Conservation (phyloP, 208 protist species). For the Phytomonas sp. region DNA sequence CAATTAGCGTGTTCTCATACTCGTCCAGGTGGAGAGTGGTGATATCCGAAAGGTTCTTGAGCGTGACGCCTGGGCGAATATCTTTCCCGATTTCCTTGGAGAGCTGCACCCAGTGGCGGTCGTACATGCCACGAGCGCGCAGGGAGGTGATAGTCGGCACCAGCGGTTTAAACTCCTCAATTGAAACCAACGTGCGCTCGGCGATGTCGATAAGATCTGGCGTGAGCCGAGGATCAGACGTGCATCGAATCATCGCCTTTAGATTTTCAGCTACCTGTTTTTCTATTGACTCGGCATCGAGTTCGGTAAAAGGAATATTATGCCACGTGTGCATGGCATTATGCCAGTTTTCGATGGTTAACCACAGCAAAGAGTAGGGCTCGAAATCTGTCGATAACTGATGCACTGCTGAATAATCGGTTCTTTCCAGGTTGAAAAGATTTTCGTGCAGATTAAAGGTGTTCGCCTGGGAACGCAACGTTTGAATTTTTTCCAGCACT, state of each 20-base stretch:
- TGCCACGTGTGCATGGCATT: slow-evolving; percentile 76
- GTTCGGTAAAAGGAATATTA: slow-evolving; percentile 58
- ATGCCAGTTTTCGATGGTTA: slow-evolving; percentile 88
- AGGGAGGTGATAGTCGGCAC: slow-evolving; percentile 93
- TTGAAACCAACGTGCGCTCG: slow-evolving; percentile 69
- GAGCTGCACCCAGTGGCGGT: slow-evolving; percentile 93
- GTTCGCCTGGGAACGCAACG: slow-evolving; percentile 75
- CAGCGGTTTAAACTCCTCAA: slow-evolving; percentile 94
- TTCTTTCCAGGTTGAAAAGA: slow-evolving; percentile 92
- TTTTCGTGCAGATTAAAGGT: slow-evolving; percentile 92
- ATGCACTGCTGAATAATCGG: slow-evolving; percentile 87
- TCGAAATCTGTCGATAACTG: slow-evolving; percentile 92
- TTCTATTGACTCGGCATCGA: slow-evolving; percentile 91
- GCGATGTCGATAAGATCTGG: slow-evolving; percentile 85
- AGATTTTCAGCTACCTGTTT: slow-evolving; percentile 64
- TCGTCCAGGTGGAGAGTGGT: slow-evolving; percentile 59
- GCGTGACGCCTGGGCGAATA: slow-evolving; percentile 81
- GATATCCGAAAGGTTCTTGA: slow-evolving; percentile 84
- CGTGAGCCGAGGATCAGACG: slow-evolving; percentile 68
- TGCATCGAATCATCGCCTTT: slow-evolving; percentile 82
- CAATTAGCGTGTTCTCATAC: slow-evolving; percentile 79
- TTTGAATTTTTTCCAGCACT: slow-evolving; percentile 82
- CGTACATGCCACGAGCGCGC: slow-evolving; percentile 93
- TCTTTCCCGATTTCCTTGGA: slow-evolving; percentile 89
- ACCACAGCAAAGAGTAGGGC: slow-evolving; percentile 93